Base-by-base conservation (phyloP, 2,329 filamentous ascomycete genomes). In the Zarea fungicola region DNA sequence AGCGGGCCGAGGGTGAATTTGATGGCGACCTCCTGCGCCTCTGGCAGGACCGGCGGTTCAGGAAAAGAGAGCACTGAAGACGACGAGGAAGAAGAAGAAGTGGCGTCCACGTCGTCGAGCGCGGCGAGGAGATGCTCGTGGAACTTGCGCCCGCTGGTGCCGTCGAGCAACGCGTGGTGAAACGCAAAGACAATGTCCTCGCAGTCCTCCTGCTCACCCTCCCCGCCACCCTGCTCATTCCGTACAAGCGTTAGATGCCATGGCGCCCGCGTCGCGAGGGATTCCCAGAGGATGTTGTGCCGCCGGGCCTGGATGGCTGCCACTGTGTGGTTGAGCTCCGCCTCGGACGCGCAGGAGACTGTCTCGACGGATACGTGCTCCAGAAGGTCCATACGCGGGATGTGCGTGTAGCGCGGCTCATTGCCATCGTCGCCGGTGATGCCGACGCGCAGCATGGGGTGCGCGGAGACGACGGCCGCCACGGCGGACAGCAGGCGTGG, bases 111-210 rank as follows among this genome's bases (percentile, higher is more conserved):
- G 35, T 6, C 16, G 13, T 31, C 2, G 1, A 81, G 62, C 4
- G 74, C 68, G 3, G 61, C 55, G 4, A 75, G 65, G 0, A 82
- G 60, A 2, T 66, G 62, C 25, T 66, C 60, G 52, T 82, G 78
- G 53, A 83, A 80, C 2, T 68, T 56, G 23, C 63, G 61, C 0
- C 71, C 73, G 53, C 72, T 71, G 11, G 69, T 63, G 1, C 79
- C 79, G 53, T 82, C 79, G 21, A 69, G 67, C 16, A 81, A 62
- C 1, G 69, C 65, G 54, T 82, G 78, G 52, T 82, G 78, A 28
- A 66, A 76, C 5, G 68, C 65, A 53, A 80, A 77, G 6, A 71
- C 53, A 11, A 77, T 51, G 42, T 78, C 69, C 28, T 70, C 55
- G 6, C 62, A 56, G 5, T 57, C 40, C 1, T 42, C 23, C 13